phyloP scores from a whole-genome alignment of 306 rosid genomes.

The Hippophae gyantsensis region DNA sequence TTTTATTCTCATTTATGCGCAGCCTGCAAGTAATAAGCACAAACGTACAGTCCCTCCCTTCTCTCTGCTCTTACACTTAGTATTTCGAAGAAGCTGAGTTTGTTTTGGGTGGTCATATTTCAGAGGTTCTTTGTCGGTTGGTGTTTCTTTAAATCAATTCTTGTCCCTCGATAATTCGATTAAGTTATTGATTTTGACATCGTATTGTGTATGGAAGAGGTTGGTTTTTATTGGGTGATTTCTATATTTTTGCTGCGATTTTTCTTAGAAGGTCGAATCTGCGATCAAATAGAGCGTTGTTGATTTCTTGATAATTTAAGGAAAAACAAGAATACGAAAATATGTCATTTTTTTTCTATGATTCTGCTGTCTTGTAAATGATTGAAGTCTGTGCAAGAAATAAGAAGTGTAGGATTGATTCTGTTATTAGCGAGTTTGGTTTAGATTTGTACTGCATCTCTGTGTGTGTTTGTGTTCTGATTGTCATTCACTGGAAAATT shows the following conservation, averaged over 20 bases:
- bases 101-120: conserved; percentile 27
- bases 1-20: conserved; percentile 24
- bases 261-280: not conserved
- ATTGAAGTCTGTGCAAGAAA: not conserved
- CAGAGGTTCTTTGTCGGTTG: conserved; percentile 29
- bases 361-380: not conserved
- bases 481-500: too few relatives aligned
- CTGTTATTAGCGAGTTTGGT: too few relatives aligned
- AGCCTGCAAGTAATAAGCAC: conserved; percentile 26
- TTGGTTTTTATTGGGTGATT: not conserved
- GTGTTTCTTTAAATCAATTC: conserved; percentile 17
- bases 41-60: conserved; percentile 30
- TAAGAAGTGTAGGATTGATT: too few relatives aligned
- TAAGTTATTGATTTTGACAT: not conserved
- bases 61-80: not conserved
- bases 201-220: not conserved
- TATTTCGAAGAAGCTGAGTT: conserved; percentile 22
- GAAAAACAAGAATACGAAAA: not conserved
- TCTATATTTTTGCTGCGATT: not conserved
- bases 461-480: too few relatives aligned
- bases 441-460: too few relatives aligned
- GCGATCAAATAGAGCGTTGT: not conserved
- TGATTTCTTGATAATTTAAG: conserved; percentile 1
- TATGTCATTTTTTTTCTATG: not conserved
- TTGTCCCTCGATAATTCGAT: not conserved